These are phyloP conservation scores for Salix exigua DNA, from an alignment of 345 rosid species.

Conservation along the genomic window DNA sequence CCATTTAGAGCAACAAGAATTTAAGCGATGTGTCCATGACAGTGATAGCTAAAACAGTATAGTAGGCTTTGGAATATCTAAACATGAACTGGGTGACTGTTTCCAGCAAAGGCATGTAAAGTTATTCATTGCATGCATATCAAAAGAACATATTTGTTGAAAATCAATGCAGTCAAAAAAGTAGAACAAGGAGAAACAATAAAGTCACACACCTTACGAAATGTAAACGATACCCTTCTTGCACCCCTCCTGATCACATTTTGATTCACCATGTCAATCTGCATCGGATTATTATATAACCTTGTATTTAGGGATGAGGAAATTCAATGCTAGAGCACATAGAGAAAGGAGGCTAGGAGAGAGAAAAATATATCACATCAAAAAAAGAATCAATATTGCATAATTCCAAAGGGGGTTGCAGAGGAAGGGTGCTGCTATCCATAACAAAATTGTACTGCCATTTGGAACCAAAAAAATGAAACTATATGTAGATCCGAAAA, in stretches of 20 bases:
- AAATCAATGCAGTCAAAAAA: not conserved
- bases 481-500: no score
- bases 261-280: conserved; percentile 81
- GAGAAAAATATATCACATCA: no score
- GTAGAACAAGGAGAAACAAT: not conserved
- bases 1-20: no score
- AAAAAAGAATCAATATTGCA: no score
- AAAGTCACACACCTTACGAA: conserved; percentile 62
- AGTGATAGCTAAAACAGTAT: no score
- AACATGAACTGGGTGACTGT: not conserved
- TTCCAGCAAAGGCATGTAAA: no score
- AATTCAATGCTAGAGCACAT: not conserved
- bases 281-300: conserved; percentile 17
- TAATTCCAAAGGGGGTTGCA: no score
- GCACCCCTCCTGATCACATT: conserved; percentile 57
- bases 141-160: not conserved
- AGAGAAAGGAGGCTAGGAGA: no score
- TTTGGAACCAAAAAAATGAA: no score
- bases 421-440: no score
- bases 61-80: not conserved
- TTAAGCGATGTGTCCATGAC: no score
- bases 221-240: conserved; percentile 87
- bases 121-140: conserved; percentile 5
- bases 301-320: not conserved
- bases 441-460: no score